Evolutionary conservation across 176 grass and related monocot species (phyloP).

Genomic region (Cenchrus americanus): DNA sequence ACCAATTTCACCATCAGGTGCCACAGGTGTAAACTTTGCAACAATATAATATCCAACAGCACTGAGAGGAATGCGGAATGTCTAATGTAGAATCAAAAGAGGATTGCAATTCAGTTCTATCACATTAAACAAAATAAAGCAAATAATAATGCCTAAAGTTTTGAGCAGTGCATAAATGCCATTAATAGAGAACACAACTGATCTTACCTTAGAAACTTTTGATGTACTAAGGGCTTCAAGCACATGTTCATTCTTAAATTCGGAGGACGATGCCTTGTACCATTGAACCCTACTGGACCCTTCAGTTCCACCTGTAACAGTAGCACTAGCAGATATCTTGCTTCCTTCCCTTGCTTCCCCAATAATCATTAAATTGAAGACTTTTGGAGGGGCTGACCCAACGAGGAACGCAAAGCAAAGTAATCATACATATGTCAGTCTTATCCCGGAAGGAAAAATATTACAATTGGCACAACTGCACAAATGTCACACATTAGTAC

Average conservation of each 20-base stretch:
- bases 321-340: conserved; percentile 70
- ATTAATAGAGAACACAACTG: conserved; percentile 34
- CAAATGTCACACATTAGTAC: conserved; percentile 45
- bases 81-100: conserved; percentile 53
- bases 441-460: conserved; percentile 1
- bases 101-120: conserved; percentile 24
- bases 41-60: conserved; percentile 84
- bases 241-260: conserved; percentile 65
- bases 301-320: conserved; percentile 80
- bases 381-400: conserved; percentile 84
- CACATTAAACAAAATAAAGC: conserved; percentile 34
- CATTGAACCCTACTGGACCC: conserved; percentile 91
- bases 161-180: conserved; percentile 22
- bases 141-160: conserved; percentile 27
- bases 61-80: conserved; percentile 81
- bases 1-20: conserved; percentile 89
- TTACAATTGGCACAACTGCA: conserved; percentile 24
- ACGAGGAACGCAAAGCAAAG: conserved; percentile 38
- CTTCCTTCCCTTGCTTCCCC: conserved; percentile 90
- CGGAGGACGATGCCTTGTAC: conserved; percentile 76
- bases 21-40: conserved; percentile 88
- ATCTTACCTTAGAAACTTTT: conserved; percentile 83
- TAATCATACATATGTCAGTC: conserved; percentile 14
- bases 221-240: conserved; percentile 83
- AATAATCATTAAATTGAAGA: conserved; percentile 75